Evolutionary conservation across 139 green algal genomes (phyloP).

Genomic region (Asterochloris sp.): DNA sequence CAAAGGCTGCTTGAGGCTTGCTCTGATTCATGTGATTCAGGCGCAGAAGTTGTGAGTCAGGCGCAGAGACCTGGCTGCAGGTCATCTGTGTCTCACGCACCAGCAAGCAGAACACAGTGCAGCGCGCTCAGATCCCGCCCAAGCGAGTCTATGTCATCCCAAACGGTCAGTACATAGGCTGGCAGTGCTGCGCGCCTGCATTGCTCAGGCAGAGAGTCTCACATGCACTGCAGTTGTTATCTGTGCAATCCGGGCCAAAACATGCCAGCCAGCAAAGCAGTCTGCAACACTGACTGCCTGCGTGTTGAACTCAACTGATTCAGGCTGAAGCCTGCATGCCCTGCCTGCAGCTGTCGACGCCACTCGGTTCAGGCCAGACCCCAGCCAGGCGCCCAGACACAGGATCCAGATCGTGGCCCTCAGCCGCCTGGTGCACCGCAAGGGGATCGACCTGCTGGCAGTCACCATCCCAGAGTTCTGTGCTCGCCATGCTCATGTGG

Average conservation of each 20-base stretch:
- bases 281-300: too few relatives aligned
- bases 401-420: conserved; percentile 74
- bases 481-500: conserved; percentile 55
- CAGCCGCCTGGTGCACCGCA: conserved; percentile 90
- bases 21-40: not conserved
- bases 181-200: too few relatives aligned
- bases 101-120: conserved; percentile 95
- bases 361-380: conserved; percentile 64
- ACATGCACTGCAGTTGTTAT: too few relatives aligned
- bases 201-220: too few relatives aligned
- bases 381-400: not conserved
- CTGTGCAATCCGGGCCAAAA: too few relatives aligned
- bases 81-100: conserved; percentile 95
- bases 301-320: too few relatives aligned
- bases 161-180: conserved; percentile 54
- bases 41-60: not conserved
- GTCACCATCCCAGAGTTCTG: conserved; percentile 81
- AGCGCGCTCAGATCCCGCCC: conserved; percentile 83
- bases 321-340: too few relatives aligned
- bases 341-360: conserved; percentile 72
- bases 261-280: too few relatives aligned
- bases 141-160: conserved; percentile 89
- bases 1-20: not conserved
- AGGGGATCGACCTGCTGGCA: conserved; percentile 90
- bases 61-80: conserved; percentile 10